Evolutionary conservation across 805 yeast genomes (phyloP).

Genomic region (Wickerhamiella nectarea): DNA sequence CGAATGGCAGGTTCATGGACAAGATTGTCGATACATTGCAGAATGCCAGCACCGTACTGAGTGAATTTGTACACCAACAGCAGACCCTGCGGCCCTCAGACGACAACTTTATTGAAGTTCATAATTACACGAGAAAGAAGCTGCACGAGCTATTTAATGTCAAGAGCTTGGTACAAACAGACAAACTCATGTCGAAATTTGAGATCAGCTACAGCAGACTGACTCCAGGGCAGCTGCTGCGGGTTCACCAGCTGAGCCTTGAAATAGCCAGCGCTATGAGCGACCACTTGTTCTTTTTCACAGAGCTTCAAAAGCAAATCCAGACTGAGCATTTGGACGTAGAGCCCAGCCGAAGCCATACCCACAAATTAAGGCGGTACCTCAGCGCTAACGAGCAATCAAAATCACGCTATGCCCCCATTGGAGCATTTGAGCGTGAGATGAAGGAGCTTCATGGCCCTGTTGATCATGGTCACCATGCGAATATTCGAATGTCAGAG

Average conservation of each 20-base stretch:
- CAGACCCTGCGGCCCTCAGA: conserved; percentile 14
- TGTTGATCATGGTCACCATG: background rate
- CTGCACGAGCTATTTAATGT: background rate
- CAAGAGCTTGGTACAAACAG: background rate
- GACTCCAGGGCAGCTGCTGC: background rate
- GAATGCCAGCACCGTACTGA: conserved; percentile 2
- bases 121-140: background rate
- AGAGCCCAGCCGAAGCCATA: background rate
- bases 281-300: conserved; percentile 4
- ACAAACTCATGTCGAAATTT: conserved; percentile 3
- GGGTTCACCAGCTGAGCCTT: background rate
- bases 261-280: conserved; percentile 3
- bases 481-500: background rate
- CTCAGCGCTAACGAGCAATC: background rate
- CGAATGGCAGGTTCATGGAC: conserved; percentile 17
- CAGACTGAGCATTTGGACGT: background rate
- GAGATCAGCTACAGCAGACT: conserved; percentile 3
- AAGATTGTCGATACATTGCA: conserved; percentile 7
- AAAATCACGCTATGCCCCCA: background rate
- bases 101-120: background rate
- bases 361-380: conserved; percentile 5
- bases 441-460: conserved; percentile 4
- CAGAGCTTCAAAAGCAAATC: conserved; percentile 5
- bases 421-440: conserved; percentile 6
- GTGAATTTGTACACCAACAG: background rate